These are phyloP conservation scores for Aspergillus nanangensis DNA, from an alignment of 495 filamentous ascomycete species.

Conservation along the genomic window DNA sequence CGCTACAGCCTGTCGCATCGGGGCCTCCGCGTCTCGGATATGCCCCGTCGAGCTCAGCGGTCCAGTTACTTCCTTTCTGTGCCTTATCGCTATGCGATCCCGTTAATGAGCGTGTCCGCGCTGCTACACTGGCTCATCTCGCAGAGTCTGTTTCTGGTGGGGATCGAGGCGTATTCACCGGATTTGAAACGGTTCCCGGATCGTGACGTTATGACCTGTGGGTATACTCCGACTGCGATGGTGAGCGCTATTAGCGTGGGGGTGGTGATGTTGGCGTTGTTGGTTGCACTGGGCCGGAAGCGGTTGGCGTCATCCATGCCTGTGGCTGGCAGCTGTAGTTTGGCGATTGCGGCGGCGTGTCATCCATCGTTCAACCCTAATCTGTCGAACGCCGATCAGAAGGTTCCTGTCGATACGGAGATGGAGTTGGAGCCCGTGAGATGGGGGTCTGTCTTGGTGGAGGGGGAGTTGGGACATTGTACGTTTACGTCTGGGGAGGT, in stretches of 20 bases:
- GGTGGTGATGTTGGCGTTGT: not conserved
- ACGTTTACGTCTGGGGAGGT: slow-evolving; percentile 1
- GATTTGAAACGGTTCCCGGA: not conserved
- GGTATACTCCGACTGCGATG: not conserved
- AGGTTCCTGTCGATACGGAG: not conserved
- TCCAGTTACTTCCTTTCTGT: not conserved
- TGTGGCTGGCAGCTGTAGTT: not conserved
- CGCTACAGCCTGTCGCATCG: slow-evolving; percentile 10
- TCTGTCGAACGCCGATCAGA: not conserved
- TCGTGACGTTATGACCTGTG: not conserved
- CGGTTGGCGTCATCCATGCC: not conserved
- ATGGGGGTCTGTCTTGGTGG: slow-evolving; percentile 1
- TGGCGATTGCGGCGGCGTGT: not conserved
- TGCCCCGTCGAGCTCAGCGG: not conserved
- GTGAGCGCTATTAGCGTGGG: not conserved
- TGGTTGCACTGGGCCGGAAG: not conserved
- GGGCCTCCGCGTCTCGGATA: slow-evolving; percentile 18
- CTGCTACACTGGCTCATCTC: slow-evolving; percentile 30
- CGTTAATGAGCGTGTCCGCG: slow-evolving; percentile 12
- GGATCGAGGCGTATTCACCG: not conserved
- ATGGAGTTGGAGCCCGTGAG: not conserved
- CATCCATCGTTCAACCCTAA: not conserved
- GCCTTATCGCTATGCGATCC: slow-evolving; percentile 10
- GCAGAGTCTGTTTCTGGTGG: slow-evolving; percentile 27
- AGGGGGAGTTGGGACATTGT: not conserved